Percentiles rank a stretch among this genome's conserved stretches.
These are phyloP conservation scores for Ceratonia siliqua DNA, from an alignment of 306 rosid genomes.

Conservation along the genomic window DNA sequence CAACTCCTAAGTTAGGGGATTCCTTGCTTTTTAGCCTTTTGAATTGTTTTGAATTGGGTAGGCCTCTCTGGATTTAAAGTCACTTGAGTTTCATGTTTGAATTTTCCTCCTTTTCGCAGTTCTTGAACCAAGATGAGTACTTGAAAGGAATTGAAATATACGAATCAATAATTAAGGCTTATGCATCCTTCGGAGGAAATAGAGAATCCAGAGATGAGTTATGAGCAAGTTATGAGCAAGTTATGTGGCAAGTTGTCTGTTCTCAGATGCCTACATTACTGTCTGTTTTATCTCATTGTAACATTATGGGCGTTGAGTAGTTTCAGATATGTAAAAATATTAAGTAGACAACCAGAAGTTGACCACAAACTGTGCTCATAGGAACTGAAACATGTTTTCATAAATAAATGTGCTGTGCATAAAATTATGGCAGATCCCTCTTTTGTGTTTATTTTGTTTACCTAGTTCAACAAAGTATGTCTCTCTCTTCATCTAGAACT, in stretches of 20 bases:
- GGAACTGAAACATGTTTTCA: slow-evolving; percentile 17
- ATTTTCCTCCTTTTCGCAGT: slow-evolving; percentile 51
- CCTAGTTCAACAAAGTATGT: no score
- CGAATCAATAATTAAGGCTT: slow-evolving; percentile 67
- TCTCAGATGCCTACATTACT: neutral
- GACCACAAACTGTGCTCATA: neutral
- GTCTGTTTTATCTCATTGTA: slow-evolving; percentile 8
- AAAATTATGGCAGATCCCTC: neutral
- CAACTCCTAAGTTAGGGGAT: no score
- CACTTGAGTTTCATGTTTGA: slow-evolving; percentile 25
- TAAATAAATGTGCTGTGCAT: neutral
- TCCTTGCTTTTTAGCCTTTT: no score
- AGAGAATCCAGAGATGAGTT: slow-evolving; percentile 66
- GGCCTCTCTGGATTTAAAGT: slow-evolving; percentile 8
- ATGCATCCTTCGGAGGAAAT: slow-evolving; percentile 53
- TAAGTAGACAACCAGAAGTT: neutral
- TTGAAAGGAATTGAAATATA: slow-evolving; percentile 78
- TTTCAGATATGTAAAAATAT: slow-evolving; percentile 9
- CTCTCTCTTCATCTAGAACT: no score
- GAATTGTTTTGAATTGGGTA: no score
- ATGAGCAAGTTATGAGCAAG: slow-evolving; percentile 63
- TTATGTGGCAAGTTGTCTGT: neutral
- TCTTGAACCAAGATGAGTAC: slow-evolving; percentile 76
- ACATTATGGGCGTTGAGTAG: slow-evolving; percentile 5
- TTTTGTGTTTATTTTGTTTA: neutral